Evolutionary conservation across 768 basidiomycete species (phyloP).

Genomic region (Exsudoporus frostii): DNA sequence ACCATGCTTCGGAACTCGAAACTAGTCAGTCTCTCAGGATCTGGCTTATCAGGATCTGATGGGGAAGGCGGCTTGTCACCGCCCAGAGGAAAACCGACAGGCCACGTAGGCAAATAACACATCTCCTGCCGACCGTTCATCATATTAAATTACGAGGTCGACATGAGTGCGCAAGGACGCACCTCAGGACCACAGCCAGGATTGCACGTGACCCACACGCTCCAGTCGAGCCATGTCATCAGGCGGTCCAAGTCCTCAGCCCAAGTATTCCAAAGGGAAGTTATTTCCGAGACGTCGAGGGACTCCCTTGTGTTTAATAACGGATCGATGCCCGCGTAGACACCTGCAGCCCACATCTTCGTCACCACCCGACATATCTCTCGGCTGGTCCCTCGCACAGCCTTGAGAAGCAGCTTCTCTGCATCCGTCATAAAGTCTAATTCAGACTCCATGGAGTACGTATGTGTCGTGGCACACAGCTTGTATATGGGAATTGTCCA

Average conservation of each 20-base stretch:
- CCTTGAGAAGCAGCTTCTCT: constrained; percentile 27
- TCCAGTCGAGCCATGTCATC: constrained; percentile 55
- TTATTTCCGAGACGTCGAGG: background rate
- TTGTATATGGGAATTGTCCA: constrained; percentile 34
- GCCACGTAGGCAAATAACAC: constrained; percentile 29
- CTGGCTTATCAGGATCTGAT: background rate
- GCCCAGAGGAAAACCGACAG: constrained; percentile 8
- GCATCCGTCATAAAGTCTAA: constrained; percentile 22
- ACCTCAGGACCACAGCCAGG: constrained; percentile 48
- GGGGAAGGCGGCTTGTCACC: background rate
- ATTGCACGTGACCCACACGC: constrained; percentile 45
- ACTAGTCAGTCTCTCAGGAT: background rate
- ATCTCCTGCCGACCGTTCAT: constrained; percentile 14
- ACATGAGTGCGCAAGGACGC: constrained; percentile 5
- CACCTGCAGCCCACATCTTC: constrained; percentile 46
- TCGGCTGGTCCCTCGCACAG: constrained; percentile 33
- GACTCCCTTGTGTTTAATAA: background rate
- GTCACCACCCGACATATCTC: constrained; percentile 48
- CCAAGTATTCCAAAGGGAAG: constrained; percentile 32
- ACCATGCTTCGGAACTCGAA: background rate
- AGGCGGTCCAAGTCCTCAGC: constrained; percentile 31
- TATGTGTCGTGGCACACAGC: constrained; percentile 30
- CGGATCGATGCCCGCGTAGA: constrained; percentile 16
- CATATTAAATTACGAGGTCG: no score
- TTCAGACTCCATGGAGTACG: constrained; percentile 3